phyloP scores from a whole-genome alignment of 768 basidiomycete species.

The Rubroboletus satanas region DNA sequence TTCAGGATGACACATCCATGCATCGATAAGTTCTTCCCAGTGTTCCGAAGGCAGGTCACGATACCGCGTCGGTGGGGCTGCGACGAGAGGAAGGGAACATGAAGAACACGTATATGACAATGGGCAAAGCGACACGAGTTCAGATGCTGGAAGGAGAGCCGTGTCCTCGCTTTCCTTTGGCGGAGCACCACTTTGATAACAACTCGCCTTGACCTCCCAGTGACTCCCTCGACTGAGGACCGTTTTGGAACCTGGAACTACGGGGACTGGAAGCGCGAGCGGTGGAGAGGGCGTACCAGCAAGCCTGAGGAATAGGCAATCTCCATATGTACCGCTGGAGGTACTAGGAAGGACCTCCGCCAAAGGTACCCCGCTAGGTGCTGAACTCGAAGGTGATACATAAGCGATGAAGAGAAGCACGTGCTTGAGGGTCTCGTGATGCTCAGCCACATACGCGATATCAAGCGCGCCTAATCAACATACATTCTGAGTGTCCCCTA shows the following conservation, averaged over 20 bases:
- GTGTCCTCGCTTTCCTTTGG: background rate
- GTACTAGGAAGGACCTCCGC: slow-evolving; percentile 61
- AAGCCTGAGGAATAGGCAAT: slow-evolving; percentile 60
- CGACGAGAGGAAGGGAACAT: slow-evolving; percentile 69
- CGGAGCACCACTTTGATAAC: background rate
- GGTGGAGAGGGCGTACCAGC: slow-evolving; percentile 55
- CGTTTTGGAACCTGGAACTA: slow-evolving; percentile 57
- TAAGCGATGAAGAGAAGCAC: slow-evolving; percentile 68
- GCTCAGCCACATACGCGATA: slow-evolving; percentile 62
- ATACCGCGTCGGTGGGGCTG: slow-evolving; percentile 53
- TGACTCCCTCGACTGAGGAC: slow-evolving; percentile 44
- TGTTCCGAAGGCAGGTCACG: slow-evolving; percentile 92
- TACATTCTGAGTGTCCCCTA: background rate
- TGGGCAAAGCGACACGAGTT: slow-evolving; percentile 17
- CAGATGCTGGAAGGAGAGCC: no score
- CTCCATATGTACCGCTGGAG: slow-evolving; percentile 39
- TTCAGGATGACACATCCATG: slow-evolving; percentile 97
- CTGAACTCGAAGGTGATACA: slow-evolving; percentile 6
- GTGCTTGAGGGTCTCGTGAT: slow-evolving; percentile 81
- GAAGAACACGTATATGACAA: slow-evolving; percentile 72
- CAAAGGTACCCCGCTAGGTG: slow-evolving; percentile 44
- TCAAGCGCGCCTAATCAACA: slow-evolving; percentile 30
- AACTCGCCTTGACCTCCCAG: no score
- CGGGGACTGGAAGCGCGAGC: slow-evolving; percentile 53
- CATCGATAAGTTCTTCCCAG: slow-evolving; percentile 95